Evolutionary conservation across 2,329 filamentous ascomycete species (phyloP), one percentile per base, ranked within the genome.

Genomic region (Penicillium sp.): DNA sequence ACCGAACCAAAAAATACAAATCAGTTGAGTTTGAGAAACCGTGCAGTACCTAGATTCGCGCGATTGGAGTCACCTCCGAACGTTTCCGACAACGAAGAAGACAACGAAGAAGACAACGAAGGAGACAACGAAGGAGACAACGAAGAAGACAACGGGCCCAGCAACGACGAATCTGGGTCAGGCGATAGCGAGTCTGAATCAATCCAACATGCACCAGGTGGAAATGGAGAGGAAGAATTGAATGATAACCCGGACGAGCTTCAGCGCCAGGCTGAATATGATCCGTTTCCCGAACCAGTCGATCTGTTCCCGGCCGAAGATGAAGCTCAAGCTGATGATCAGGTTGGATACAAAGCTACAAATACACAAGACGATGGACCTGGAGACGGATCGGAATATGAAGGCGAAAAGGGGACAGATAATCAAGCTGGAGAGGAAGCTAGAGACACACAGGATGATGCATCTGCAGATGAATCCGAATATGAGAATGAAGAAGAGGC

Each of bases 1-100:
- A 53, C 51, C 43, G 57, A 50, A n/a, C 53, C 48, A 19, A 43
- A 45, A 53, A 15, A 9, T 21, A 33, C 39, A 11, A 33, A 19
- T 4, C 16, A 11, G 5, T 13, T 36, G 13, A 36, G 7, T 23
- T n/a, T 55, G 46, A 51, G 53, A 44, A 50, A 21, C 6, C 53
- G 39, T 11, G 8, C 4, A 29, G 9, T 36, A 4, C 13, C 4
- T 27, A 21, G 8, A n/a, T 13, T 13, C 10, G 6, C 15, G 3
- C 27, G 2, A 38, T 8, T 4, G 11, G n/a, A n/a, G 34, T 21
- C 46, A 29, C 10, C 23, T 10, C 31, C 23, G 7, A 25, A 16
- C 13, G 16, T 15, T 41, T 41, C 16, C 13, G 31, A 38, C 21
- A 47, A 38, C 7, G 33, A 45, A 15, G 40, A 27, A 27, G 25